Percentiles rank a stretch among this genome's conserved stretches.
Evolutionary conservation across 352 stramenopile genomes (phyloP).

Genomic region (Globisporangium heterothallicum): DNA sequence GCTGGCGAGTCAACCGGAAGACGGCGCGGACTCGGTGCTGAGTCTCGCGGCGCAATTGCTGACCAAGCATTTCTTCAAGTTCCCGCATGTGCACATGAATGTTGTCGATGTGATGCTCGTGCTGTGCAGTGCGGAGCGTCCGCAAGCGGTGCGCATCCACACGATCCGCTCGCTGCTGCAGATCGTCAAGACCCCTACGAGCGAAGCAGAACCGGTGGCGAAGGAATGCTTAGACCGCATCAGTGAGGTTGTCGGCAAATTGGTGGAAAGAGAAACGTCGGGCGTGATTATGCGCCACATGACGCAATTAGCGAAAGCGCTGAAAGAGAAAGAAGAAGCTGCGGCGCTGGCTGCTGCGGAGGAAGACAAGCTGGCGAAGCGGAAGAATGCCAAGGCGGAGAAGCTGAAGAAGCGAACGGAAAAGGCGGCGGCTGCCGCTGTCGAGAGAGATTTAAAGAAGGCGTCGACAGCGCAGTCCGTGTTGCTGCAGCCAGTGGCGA

Average conservation of each 20-base stretch:
- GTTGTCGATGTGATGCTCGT: conserved; percentile 58
- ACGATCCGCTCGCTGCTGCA: conserved; percentile 61
- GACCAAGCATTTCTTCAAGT: conserved; percentile 74
- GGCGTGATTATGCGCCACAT: conserved; percentile 59
- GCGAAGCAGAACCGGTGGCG: conserved; percentile 16
- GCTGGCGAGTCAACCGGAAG: conserved; percentile 20
- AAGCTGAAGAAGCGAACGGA: conserved; percentile 9
- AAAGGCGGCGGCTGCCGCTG: background rate
- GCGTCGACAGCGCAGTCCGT: background rate
- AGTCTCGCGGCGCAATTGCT: conserved; percentile 68
- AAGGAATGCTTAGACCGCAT: conserved; percentile 39
- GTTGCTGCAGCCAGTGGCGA: background rate
- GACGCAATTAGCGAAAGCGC: conserved; percentile 41
- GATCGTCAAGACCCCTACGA: conserved; percentile 46
- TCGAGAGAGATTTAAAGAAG: background rate
- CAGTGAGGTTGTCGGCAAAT: conserved; percentile 21
- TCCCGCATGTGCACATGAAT: conserved; percentile 72
- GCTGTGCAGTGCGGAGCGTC: conserved; percentile 30
- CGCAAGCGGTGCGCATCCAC: conserved; percentile 70
- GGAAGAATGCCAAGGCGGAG: conserved; percentile 1
- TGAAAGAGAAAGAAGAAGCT: conserved; percentile 26
- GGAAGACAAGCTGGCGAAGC: conserved; percentile 5
- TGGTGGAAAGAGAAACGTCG: conserved; percentile 45
- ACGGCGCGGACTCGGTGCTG: conserved; percentile 42
- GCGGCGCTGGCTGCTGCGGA: background rate